These are phyloP conservation scores for Coniochaeta ligniaria DNA, from an alignment of 2,329 filamentous ascomycete species.

Conservation along the genomic window DNA sequence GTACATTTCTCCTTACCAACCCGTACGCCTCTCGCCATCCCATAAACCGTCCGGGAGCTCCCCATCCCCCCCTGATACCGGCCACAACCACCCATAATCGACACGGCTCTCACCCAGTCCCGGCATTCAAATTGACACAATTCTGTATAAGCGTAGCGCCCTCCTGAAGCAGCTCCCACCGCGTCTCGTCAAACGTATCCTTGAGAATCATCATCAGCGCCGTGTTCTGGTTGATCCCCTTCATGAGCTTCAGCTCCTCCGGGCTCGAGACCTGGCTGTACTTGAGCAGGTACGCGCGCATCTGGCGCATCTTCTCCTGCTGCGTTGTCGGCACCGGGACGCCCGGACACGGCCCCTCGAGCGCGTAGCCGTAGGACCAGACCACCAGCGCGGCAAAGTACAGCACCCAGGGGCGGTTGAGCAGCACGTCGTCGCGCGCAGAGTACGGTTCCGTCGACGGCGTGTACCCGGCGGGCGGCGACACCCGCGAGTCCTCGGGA, in stretches of 20 bases:
- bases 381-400: slow-evolving; percentile 90
- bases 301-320: slow-evolving; percentile 65
- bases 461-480: slow-evolving; percentile 28
- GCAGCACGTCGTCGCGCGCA: slow-evolving; percentile 78
- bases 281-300: slow-evolving; percentile 69
- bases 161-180: slow-evolving; percentile 90
- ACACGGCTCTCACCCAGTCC: background rate
- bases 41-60: no score
- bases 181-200: slow-evolving; percentile 71
- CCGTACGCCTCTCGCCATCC: no score
- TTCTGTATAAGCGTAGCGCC: slow-evolving; percentile 73
- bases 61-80: no score
- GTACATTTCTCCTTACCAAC: no score
- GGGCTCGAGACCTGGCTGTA: slow-evolving; percentile 68
- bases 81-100: background rate
- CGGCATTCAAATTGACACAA: slow-evolving; percentile 58
- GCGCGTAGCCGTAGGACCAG: slow-evolving; percentile 89
- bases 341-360: slow-evolving; percentile 68
- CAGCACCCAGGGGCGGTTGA: slow-evolving; percentile 91
- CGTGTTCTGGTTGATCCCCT: slow-evolving; percentile 74
- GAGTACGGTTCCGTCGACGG: slow-evolving; percentile 52
- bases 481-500: slow-evolving; percentile 38
- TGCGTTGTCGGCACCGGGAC: slow-evolving; percentile 46
- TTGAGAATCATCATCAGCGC: slow-evolving; percentile 75
- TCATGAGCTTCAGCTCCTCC: slow-evolving; percentile 66